Percentiles rank a stretch among this genome's conserved stretches.
These are phyloP conservation scores for Paratrimastix pyriformis DNA, from an alignment of 78 protist genomes.

Conservation along the genomic window DNA sequence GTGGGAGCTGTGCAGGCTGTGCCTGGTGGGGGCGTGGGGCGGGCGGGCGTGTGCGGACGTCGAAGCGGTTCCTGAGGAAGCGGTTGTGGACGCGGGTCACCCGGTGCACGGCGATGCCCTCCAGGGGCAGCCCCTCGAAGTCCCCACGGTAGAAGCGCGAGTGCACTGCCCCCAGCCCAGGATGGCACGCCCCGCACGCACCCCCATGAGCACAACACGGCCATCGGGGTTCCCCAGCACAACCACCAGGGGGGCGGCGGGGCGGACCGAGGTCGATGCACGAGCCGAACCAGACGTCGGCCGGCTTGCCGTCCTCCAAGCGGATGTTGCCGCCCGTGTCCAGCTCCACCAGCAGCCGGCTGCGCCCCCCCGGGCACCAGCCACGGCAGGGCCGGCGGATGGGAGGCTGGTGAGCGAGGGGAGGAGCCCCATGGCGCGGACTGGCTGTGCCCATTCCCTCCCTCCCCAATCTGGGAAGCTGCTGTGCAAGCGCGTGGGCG, in stretches of 20 bases:
- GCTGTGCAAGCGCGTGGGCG: neutral
- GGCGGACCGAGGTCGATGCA: constrained; percentile 48
- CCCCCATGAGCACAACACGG: too few relatives aligned
- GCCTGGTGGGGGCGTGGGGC: constrained; percentile 20
- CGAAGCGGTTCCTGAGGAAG: constrained; percentile 40
- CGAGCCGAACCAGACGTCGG: constrained; percentile 49
- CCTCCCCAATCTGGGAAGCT: neutral
- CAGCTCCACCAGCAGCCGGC: constrained; percentile 49
- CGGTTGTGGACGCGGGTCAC: constrained; percentile 56
- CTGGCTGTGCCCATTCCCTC: neutral
- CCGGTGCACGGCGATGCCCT: constrained; percentile 1
- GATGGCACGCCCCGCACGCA: too few relatives aligned
- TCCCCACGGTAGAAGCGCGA: too few relatives aligned
- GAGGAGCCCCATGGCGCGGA: neutral
- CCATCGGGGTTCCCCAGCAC: too few relatives aligned
- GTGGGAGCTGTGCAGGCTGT: constrained; percentile 24
- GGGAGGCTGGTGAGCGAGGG: neutral
- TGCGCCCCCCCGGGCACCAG: neutral
- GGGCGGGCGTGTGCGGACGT: too few relatives aligned
- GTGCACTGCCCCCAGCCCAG: too few relatives aligned
- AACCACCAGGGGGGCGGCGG: too few relatives aligned
- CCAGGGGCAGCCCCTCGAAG: too few relatives aligned
- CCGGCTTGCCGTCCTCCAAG: constrained; percentile 55
- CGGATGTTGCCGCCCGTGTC: constrained; percentile 67
- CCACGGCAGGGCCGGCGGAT: neutral